Base-by-base conservation (phyloP, 306 rosid species). In the Malus domestica region DNA sequence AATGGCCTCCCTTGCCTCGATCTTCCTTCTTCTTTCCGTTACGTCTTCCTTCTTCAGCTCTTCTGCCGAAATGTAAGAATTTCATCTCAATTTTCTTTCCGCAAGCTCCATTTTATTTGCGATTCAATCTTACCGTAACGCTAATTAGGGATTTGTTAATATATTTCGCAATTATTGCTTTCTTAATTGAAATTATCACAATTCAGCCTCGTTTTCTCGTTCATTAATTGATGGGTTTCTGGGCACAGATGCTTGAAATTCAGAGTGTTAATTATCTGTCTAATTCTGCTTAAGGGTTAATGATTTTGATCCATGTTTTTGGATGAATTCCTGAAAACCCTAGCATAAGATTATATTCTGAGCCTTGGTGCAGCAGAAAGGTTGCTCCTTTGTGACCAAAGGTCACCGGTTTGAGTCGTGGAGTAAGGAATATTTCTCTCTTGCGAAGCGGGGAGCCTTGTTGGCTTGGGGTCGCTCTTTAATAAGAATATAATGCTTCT, bases 41-140 rank as follows among this genome's bases (percentile, higher is more conserved):
- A 42, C 75, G 22, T 80, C 57, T 61, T 80, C 65, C 16, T 55
- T 71, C 76, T 57, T 46, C 32, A 45, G 72, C 78, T 79, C 79
- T 42, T 83, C 85, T 35, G 80, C 85, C 14, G 68, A 80, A 62
- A 80, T 83, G 96, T 92, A 65, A 88, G 74, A 32, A 54, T 46
- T 63, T 76, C 73, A 22, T 54, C 63, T 52, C 51, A 66, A 59
- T 32, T 44, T 64, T 55, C 61, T n/a, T 61, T 67, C 66, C 65
- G 19, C 40, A 0, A 32, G 54, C 71, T 45, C 45, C 8, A 64
- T 30, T 22, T 54, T 8, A 33, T 66, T 45, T 25, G 46, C 68
- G 49, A 44, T 33, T 46, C 32, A 27, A n/a, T 51, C 42, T 35
- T 14, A 49, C 8, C 13, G 3, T 33, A 14, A 9, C 20, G 27